Conservation (phyloP, 768 basidiomycete genomes). For the Psilocybe sp. region DNA sequence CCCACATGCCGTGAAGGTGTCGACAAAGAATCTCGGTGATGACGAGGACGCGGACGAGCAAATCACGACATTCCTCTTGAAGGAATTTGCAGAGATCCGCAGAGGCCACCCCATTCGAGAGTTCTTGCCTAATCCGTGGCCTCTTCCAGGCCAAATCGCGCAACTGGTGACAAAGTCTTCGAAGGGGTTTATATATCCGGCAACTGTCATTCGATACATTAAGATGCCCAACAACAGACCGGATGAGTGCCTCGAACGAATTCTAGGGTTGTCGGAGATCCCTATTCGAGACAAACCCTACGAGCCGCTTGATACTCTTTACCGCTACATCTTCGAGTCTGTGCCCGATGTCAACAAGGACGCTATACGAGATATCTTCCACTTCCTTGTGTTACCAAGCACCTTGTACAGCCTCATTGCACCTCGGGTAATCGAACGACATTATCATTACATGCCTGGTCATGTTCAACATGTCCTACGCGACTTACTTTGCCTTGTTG, state of each 20-base stretch:
- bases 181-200: constrained; percentile 19
- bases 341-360: constrained; percentile 1
- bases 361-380: background rate
- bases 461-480: constrained; percentile 9
- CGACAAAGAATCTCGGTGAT: constrained; percentile 4
- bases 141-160: constrained; percentile 4
- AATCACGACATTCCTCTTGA: constrained; percentile 11
- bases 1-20: background rate
- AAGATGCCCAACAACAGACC: constrained; percentile 10
- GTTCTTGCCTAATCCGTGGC: constrained; percentile 13
- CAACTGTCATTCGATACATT: constrained; percentile 18
- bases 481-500: constrained; percentile 12
- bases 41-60: constrained; percentile 7
- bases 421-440: constrained; percentile 7
- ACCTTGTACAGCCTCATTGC: constrained; percentile 5
- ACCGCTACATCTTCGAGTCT: constrained; percentile 15
- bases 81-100: constrained; percentile 10
- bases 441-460: constrained; percentile 9
- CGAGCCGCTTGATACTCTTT: constrained; percentile 14
- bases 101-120: constrained; percentile 6
- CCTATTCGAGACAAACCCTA: constrained; percentile 10
- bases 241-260: constrained; percentile 10
- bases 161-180: constrained; percentile 13
- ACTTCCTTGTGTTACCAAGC: constrained; percentile 4
- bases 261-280: constrained; percentile 9